Evolutionary conservation across 2,329 filamentous ascomycete genomes (phyloP).

Genomic region (Chaetomiaceae sp.): DNA sequence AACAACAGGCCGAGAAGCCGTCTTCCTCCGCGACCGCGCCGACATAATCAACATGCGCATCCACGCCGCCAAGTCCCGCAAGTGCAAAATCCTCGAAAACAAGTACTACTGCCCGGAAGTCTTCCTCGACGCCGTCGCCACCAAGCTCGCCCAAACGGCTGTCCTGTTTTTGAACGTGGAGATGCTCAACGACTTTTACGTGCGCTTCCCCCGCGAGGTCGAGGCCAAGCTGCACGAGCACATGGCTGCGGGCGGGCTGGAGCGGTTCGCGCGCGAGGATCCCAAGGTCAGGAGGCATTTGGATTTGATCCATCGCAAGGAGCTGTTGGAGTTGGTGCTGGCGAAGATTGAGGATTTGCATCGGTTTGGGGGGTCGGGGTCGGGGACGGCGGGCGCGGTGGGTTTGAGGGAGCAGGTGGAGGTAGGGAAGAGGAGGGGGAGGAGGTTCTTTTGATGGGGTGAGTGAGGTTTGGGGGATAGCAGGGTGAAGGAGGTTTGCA

Average conservation of each 20-base stretch:
- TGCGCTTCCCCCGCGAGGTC: slow-evolving; percentile 91
- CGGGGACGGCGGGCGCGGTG: slow-evolving; percentile 47
- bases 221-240: slow-evolving; percentile 81
- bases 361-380: slow-evolving; percentile 67
- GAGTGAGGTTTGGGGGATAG: not conserved
- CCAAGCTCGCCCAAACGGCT: slow-evolving; percentile 89
- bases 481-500: not conserved
- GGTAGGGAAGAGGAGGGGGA: slow-evolving; percentile 3
- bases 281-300: slow-evolving; percentile 83
- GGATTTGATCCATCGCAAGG: slow-evolving; percentile 88
- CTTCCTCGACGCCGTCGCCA: slow-evolving; percentile 94
- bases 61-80: slow-evolving; percentile 80
- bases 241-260: slow-evolving; percentile 73
- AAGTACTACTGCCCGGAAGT: slow-evolving; percentile 97
- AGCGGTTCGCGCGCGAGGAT: slow-evolving; percentile 89
- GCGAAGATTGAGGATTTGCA: slow-evolving; percentile 92
- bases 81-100: slow-evolving; percentile 77
- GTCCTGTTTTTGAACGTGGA: slow-evolving; percentile 98
- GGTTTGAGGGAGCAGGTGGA: not conserved
- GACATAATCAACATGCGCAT: slow-evolving; percentile 89
- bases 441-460: slow-evolving; percentile 5
- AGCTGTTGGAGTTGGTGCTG: slow-evolving; percentile 85
- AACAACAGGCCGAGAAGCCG: slow-evolving; percentile 73
- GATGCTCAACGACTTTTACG: slow-evolving; percentile 93
- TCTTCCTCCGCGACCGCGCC: slow-evolving; percentile 88